Percentiles rank a stretch among this genome's conserved stretches.
Conservation (phyloP, 108 stramenopile genomes). For the Schizochytrium sp. region DNA sequence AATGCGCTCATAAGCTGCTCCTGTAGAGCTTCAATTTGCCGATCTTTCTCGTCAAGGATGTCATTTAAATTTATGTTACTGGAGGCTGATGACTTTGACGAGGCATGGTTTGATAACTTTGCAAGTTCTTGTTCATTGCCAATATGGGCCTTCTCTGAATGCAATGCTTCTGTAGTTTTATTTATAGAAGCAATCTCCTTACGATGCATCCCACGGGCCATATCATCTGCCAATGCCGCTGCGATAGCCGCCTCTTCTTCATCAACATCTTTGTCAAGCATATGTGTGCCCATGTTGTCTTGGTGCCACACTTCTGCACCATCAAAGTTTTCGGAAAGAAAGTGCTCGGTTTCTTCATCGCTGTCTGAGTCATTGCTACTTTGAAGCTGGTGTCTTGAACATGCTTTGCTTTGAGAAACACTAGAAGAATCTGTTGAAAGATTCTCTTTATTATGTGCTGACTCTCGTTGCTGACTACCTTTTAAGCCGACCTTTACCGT, state of each 20-base stretch:
- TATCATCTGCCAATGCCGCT: background rate
- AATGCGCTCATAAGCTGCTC: slow-evolving; percentile 22
- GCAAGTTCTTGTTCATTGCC: background rate
- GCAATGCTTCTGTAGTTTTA: too few species aligned
- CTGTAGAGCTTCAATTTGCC: slow-evolving; percentile 42
- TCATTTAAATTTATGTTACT: background rate
- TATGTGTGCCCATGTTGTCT: background rate
- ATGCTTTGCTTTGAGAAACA: background rate
- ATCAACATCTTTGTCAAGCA: background rate
- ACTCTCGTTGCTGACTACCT: background rate
- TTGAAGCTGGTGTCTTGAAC: too few species aligned
- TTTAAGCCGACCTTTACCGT: slow-evolving; percentile 15
- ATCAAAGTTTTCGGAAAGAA: background rate
- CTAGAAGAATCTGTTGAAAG: background rate
- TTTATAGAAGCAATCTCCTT: background rate
- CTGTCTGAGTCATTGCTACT: background rate
- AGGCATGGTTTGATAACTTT: background rate
- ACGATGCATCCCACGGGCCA: background rate
- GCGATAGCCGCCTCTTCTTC: background rate
- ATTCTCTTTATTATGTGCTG: background rate
- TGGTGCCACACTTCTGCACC: background rate
- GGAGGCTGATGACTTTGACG: background rate
- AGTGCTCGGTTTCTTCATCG: background rate
- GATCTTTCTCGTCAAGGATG: slow-evolving; percentile 15
- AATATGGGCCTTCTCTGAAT: background rate